Evolutionary conservation across 108 stramenopile genomes (phyloP).

Genomic region (Fistulifera pelliculosa): DNA sequence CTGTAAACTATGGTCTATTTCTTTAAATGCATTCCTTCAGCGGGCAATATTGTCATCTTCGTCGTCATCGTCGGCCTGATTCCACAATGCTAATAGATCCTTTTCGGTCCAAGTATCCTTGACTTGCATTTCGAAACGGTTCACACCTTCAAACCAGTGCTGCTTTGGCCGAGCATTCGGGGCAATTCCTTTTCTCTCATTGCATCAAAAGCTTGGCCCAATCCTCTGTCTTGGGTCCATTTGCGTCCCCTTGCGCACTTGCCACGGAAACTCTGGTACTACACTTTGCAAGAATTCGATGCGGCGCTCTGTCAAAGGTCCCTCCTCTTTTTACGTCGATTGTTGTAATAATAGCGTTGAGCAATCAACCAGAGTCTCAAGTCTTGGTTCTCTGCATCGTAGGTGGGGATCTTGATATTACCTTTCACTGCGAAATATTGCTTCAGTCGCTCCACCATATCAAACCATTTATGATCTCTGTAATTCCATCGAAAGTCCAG

Average conservation of each 20-base stretch:
- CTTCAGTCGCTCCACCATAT: conserved; percentile 25
- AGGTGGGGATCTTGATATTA: conserved; percentile 16
- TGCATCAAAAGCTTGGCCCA: conserved; percentile 38
- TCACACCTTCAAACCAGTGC: conserved; percentile 44
- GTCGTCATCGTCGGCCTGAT: conserved; percentile 38
- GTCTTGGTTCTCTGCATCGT: conserved; percentile 23
- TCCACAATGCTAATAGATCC: conserved; percentile 49
- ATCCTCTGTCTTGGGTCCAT: conserved; percentile 33
- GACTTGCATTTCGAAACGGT: conserved; percentile 19
- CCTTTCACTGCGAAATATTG: conserved; percentile 26
- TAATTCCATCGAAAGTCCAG: conserved; percentile 39
- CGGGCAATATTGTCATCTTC: too few species aligned
- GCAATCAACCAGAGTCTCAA: conserved; percentile 37
- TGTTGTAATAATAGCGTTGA: conserved; percentile 35
- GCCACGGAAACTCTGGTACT: conserved; percentile 39
- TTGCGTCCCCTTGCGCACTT: conserved; percentile 1
- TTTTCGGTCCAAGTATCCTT: conserved; percentile 41
- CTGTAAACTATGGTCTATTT: too few species aligned
- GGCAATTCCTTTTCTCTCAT: conserved; percentile 42
- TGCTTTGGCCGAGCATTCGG: conserved; percentile 25
- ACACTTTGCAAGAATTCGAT: conserved; percentile 22
- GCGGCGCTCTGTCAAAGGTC: conserved; percentile 23
- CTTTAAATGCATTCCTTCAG: too few species aligned
- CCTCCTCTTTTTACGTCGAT: conserved; percentile 1
- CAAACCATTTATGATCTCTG: conserved; percentile 22